Evolutionary conservation across 192 early-diverging fungal species (phyloP), one percentile per base, ranked within the genome.

Genomic region (Paraglomus brasilianum): DNA sequence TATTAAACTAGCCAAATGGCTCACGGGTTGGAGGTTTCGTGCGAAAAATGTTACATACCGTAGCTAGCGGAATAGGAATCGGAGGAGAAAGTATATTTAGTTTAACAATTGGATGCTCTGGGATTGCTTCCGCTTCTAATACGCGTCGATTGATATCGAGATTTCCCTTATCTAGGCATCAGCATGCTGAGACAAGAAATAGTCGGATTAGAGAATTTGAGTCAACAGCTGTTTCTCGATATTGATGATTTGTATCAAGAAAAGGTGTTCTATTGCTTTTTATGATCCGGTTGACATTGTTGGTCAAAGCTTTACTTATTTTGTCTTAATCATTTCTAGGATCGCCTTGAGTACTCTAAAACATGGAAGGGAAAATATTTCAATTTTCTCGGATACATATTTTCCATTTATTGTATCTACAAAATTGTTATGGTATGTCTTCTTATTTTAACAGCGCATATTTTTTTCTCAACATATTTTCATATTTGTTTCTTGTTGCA

Each of bases 401-500:
- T 98, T 74, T 89, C 93, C 8, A 71, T 89, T 7, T 96, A 95
- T 69, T 98, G 96, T 78, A 72, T 95, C 39, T 95, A 91, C 80
- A 96, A 95, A 65, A 83, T 96, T 17, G 74, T 90, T 40, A 88
- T 90, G 77, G 86, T 90, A 83, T 49, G 70, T 45, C 11, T 60
- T 60, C 41, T 11, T 41, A 15, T 43, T 41, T 8, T 53, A 17
- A 17, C 51, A 3, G 21, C 65, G 36, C 39, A 43, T 30, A 48
- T 59, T 48, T 21, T n/a, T 3, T 30, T 30, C 39, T 36, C 45
- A 39, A 38, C 13, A 63, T 39, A 43, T 36, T 22, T 44, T 65
- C 41, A 49, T 43, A 11, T n/a, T 60, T n/a, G 42, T 66, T 22
- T 19, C 51, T 51, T 71, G 13, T 44, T 49, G 19, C 9, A 46